Conservation (phyloP, 352 stramenopile species). For the Phytopythium sindhum region DNA sequence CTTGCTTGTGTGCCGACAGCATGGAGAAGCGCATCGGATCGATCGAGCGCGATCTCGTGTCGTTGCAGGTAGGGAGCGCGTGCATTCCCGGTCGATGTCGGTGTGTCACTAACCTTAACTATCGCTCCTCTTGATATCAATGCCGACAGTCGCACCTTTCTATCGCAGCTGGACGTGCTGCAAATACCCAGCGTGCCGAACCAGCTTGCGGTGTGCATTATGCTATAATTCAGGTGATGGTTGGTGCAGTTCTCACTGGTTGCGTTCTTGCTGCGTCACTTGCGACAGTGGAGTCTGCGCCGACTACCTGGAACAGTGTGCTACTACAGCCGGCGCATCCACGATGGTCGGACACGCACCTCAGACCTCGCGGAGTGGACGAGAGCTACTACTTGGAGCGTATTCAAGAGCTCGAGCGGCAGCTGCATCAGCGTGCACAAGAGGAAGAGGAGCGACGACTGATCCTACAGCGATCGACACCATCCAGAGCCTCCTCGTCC, state of each 20-base stretch:
- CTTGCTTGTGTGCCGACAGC: not conserved
- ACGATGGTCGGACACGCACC: not conserved
- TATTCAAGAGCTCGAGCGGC: constrained; percentile 27
- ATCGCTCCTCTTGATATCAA: not conserved
- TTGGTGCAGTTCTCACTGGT: not conserved
- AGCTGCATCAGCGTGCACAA: constrained; percentile 21
- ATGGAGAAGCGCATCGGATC: not conserved
- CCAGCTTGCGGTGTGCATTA: not conserved
- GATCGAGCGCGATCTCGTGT: not conserved
- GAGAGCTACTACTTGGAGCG: constrained; percentile 21
- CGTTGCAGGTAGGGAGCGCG: not conserved
- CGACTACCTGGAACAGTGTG: not conserved
- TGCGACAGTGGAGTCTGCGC: not conserved
- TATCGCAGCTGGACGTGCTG: not conserved
- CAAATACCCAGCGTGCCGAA: not conserved
- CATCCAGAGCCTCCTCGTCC: not conserved
- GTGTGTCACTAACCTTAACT: not conserved
- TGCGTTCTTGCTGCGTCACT: not conserved
- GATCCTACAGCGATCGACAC: constrained; percentile 4
- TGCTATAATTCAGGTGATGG: not conserved
- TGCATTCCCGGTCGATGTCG: not conserved
- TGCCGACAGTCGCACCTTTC: not conserved
- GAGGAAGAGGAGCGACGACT: constrained; percentile 24
- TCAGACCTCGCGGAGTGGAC: constrained; percentile 10
- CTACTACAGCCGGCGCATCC: not conserved